Conservation (phyloP, 257 asterid species). For the Misopates orontium region DNA sequence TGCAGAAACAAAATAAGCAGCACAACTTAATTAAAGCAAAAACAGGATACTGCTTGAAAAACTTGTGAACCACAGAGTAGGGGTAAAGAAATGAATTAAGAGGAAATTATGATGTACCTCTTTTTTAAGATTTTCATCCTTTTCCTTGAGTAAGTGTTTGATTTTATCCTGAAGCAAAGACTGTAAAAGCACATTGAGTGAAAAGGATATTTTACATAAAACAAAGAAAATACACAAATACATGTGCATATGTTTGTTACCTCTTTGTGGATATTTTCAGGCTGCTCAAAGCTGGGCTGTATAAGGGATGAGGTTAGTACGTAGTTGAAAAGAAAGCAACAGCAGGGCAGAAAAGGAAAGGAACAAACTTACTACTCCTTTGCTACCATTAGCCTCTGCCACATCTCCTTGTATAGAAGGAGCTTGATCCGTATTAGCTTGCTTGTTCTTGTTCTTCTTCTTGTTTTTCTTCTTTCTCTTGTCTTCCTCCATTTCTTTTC, state of each 20-base stretch:
- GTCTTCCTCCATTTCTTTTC: conserved; percentile 67
- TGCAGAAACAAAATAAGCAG: conserved; percentile 29
- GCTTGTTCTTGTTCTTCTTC: conserved; percentile 69
- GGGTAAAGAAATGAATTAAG: conserved; percentile 17
- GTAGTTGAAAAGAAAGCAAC: no score
- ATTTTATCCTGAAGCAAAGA: conserved; percentile 47
- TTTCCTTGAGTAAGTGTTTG: conserved; percentile 48
- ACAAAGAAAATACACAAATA: background rate
- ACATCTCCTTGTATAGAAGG: no score
- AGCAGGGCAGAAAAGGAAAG: background rate
- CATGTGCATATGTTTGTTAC: background rate
- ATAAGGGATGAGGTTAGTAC: background rate
- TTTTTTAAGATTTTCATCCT: conserved; percentile 42
- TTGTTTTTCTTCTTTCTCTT: conserved; percentile 65
- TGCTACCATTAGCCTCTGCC: conserved; percentile 35
- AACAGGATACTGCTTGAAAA: conserved; percentile 17
- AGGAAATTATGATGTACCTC: conserved; percentile 44
- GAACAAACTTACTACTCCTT: conserved; percentile 34
- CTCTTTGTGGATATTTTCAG: background rate
- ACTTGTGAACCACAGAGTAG: conserved; percentile 11
- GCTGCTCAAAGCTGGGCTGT: conserved; percentile 42
- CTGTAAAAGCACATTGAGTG: conserved; percentile 36
- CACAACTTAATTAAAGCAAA: background rate
- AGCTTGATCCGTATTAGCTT: no score
- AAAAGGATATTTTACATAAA: background rate